Evolutionary conservation across 73 alveolate genomes (phyloP).

Genomic region (Paramecium primaurelia): DNA sequence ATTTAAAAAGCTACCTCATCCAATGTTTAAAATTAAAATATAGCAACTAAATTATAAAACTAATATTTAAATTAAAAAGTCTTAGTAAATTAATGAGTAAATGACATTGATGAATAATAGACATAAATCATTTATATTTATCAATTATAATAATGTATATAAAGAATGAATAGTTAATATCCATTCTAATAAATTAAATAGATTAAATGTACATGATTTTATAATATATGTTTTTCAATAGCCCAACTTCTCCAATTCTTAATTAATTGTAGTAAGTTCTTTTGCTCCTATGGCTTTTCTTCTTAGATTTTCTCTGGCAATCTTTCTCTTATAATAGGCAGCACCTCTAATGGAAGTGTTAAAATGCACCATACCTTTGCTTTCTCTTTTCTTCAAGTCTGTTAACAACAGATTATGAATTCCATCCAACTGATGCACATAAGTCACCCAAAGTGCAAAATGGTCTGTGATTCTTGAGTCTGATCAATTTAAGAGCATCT

Average conservation of each 20-base stretch:
- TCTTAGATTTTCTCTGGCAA: constrained; percentile 8
- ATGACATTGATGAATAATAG: background rate
- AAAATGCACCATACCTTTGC: constrained; percentile 44
- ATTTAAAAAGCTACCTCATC: background rate
- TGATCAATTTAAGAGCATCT: constrained; percentile 90
- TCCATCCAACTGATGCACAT: constrained; percentile 92
- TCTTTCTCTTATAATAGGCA: constrained; percentile 48
- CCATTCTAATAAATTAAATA: background rate
- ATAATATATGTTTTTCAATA: background rate
- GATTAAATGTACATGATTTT: constrained; percentile 12
- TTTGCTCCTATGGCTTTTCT: constrained; percentile 50
- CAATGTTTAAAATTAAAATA: background rate
- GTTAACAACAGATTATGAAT: constrained; percentile 78
- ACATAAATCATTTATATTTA: background rate
- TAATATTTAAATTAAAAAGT: background rate
- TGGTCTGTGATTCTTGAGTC: constrained; percentile 82
- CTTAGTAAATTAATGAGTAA: background rate
- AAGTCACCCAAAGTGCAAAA: constrained; percentile 86
- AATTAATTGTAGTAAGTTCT: constrained; percentile 13
- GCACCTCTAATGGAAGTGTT: constrained; percentile 8
- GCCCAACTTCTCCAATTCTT: constrained; percentile 27
- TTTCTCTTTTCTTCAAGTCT: constrained; percentile 93
- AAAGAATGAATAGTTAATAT: background rate
- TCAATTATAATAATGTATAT: background rate
- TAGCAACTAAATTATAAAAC: background rate